Base-by-base conservation (phyloP, 2,329 filamentous ascomycete genomes). In the Aspergillus sp. region DNA sequence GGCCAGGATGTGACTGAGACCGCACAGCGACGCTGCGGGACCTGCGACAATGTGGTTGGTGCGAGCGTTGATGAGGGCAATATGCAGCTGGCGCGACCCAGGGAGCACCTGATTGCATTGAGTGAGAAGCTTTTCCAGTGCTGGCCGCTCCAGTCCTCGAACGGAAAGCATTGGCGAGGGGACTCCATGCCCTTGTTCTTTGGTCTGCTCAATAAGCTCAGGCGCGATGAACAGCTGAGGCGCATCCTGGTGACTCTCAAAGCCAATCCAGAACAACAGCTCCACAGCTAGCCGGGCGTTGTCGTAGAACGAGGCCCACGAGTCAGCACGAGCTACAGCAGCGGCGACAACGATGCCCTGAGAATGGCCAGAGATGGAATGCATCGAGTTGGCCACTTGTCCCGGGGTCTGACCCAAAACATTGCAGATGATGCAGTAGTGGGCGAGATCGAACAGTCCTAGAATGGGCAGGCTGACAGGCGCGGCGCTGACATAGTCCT, bases 381-480 rank as follows among this genome's bases (percentile, higher is more conserved):
- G 21, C 4, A 63, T 36, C 1, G 36, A n/a, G 1, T 39, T 43
- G 3, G 48, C 39, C 7, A 60, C 28, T 30, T 60, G 48, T 1
- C 36, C 39, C 2, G 61, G 61, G 25, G 43, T 36, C 8, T 55
- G 17, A n/a, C 36, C n/a, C 13, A 60, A 28, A 0, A 45, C 28
- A 3, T 43, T 41, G 21, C 54, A 50, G 15, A 51, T 19, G 4
- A 63, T 4, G 15, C 23, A 48, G 17, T 58, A 63, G 19, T 63
- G 49, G 9, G 41, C 28, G 7, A 63, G 38, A 69, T 72, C 75
- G 4, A 74, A 41, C 8, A 78, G 65, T 0, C 72, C 75, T 43
- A 76, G 75, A 5, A 79, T 57, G 4, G 76, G 76, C 56, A 77
- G 72, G 62, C 76, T 78, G 47, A 78, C 67, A 9, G 75, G 70